Conservation (phyloP, 108 stramenopile genomes). For the Pseudonitzschia pungens region DNA sequence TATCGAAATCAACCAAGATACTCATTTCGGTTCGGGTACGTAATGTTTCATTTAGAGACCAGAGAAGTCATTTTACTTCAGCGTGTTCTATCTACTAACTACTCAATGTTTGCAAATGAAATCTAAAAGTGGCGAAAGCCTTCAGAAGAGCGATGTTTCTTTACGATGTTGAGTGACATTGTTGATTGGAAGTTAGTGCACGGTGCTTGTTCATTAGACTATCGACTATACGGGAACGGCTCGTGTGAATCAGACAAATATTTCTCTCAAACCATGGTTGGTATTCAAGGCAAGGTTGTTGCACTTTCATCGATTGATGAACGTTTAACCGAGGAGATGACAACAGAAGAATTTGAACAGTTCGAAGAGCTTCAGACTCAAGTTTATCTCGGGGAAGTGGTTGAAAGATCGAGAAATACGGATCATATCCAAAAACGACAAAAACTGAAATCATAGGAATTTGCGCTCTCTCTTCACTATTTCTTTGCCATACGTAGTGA, state of each 20-base stretch:
- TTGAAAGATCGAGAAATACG: neutral
- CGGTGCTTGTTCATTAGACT: constrained; percentile 33
- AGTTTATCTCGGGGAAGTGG: constrained; percentile 41
- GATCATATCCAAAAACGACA: constrained; percentile 6
- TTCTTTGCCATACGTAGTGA: no score
- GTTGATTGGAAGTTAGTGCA: neutral
- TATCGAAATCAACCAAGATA: constrained; percentile 22
- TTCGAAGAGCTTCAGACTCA: constrained; percentile 72
- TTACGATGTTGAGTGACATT: constrained; percentile 29
- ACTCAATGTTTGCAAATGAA: neutral
- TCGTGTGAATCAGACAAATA: constrained; percentile 49
- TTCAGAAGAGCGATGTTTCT: constrained; percentile 62
- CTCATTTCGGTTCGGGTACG: constrained; percentile 12
- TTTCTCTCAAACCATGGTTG: constrained; percentile 49
- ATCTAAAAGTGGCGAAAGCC: constrained; percentile 67
- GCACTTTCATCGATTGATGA: constrained; percentile 55
- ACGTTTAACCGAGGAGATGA: constrained; percentile 43
- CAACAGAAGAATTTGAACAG: constrained; percentile 44
- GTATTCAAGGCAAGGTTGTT: constrained; percentile 31
- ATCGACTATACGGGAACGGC: constrained; percentile 63
- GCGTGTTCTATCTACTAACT: neutral
- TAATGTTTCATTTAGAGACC: neutral
- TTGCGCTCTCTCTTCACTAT: no score
- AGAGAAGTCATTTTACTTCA: neutral
- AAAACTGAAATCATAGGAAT: neutral